These are phyloP conservation scores for Paraphysoderma sedebokerense DNA, from an alignment of 371 early-diverging fungal species.

Conservation along the genomic window DNA sequence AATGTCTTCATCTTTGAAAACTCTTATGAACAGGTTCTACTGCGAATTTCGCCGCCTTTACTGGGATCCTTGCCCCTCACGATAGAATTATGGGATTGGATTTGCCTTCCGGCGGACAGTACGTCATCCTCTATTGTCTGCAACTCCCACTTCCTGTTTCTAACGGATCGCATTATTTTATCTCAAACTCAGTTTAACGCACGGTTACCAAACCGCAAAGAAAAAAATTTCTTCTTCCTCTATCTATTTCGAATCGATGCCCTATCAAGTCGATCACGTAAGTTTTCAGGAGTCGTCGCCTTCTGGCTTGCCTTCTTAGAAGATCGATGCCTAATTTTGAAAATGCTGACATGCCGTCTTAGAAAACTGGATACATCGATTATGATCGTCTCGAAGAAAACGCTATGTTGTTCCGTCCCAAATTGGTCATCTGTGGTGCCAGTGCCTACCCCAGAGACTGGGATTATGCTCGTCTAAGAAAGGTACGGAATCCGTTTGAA, in stretches of 20 bases:
- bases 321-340: too few species aligned
- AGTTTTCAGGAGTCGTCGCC: too few species aligned
- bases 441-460: slow-evolving; percentile 95
- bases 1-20: background rate
- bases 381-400: slow-evolving; percentile 85
- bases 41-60: slow-evolving; percentile 97
- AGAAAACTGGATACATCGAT: slow-evolving; percentile 79
- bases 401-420: slow-evolving; percentile 86
- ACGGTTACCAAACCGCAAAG: slow-evolving; percentile 98
- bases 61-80: slow-evolving; percentile 86
- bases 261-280: slow-evolving; percentile 87
- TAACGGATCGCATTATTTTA: too few species aligned
- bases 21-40: slow-evolving; percentile 34
- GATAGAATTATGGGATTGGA: slow-evolving; percentile 98
- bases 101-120: slow-evolving; percentile 98
- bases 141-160: background rate
- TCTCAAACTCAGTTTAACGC: too few species aligned
- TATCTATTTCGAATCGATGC: slow-evolving; percentile 96
- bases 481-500: slow-evolving; percentile 7
- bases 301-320: too few species aligned
- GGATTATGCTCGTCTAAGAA: slow-evolving; percentile 89
- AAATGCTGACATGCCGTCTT: too few species aligned
- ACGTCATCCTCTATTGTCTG: too few species aligned
- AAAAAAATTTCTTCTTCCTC: slow-evolving; percentile 97
- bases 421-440: slow-evolving; percentile 95